Base-by-base conservation (phyloP, 805 yeast genomes). In the Myxozyma geophila region DNA sequence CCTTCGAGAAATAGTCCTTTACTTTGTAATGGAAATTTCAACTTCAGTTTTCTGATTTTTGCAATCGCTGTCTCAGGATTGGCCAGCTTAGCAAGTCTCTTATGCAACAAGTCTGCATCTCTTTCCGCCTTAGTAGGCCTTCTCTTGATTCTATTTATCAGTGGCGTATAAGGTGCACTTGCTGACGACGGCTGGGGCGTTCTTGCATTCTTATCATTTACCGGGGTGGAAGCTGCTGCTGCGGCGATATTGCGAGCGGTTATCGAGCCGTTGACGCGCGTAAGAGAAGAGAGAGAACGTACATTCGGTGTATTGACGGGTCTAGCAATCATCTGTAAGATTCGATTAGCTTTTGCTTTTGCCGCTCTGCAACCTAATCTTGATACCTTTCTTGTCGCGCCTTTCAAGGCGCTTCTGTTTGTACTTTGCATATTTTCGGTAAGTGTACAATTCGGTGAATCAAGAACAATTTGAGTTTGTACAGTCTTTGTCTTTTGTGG, bases 61-160 rank as follows among this genome's bases (percentile, higher is more conserved):
- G 37, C 43, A 39, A 61, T 36, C 3, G 62, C 64, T 7, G 33
- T 41, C 35, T 57, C 58, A 17, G 64, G 64, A 39, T 40, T 43
- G n/a, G 48, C 37, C 6, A 61, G 44, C 21, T 41, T 33, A 13
- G 53, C 51, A 7, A 57, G 35, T 28, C 44, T 37, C 8, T 12
- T 9, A n/a, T 51, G 50, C 28, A 46, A 33, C n/a, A 23, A 35
- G 8, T 57, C 36, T 0, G 43, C 46, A 15, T 52, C 52, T 15
- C 55, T 44, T 21, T 51, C 57, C 6, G 57, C 52, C 46, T 58
- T 58, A 15, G 46, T 21, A 7, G 15, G 19, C 15, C 46, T 33
- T 7, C 41, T 17, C 6, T 9, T 21, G n/a, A 13, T 35, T 13
- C 5, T 35, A 21, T 21, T 19, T 35, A 9, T 15, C n/a, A 8